Evolutionary conservation across 805 yeast species (phyloP), one percentile per base, ranked within the genome.

Genomic region (Ogataea haglerorum): DNA sequence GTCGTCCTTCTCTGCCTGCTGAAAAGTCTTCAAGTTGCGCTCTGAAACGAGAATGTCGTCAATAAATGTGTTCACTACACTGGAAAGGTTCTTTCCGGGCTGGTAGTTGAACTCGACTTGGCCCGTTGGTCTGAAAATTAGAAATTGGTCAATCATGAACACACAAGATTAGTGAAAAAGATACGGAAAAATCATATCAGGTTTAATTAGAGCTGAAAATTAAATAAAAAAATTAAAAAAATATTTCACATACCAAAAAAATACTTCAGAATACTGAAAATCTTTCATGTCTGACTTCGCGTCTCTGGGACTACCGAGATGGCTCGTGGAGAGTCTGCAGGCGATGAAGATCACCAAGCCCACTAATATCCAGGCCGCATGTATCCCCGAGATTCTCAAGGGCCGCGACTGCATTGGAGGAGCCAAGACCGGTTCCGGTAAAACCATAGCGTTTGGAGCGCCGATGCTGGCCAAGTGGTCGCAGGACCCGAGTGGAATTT

Each of bases 381-480:
- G 96, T 58, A 91, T 93, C 34, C 98, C 98, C 1, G 76, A 82
- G 42, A 85, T 93, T 42, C 59, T 93, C 27, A 71, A 70, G 30
- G 97, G 95, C 6, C 75, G 81, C 51, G 96, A 90, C 61, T 90
- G 96, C 64, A 91, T 93, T 38, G 99, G 99, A 37, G 99, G 99
- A 30, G 99, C 99, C 23, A 85, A 85, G 61, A 93, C 99, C 0
- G 99, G 99, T 64, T 83, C 95, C 13, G 99, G 99, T 75, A 93
- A 93, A 60, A 93, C 99, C 2, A 80, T 93, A 16, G 96, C 98
- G 1, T 93, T 93, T 72, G 98, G 91, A 1, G 95, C 88, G n/a
- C 99, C 99, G 2, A 91, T 93, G 87, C 69, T 93, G 41, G 79
- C 95, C 1, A 74, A 83, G 56, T 93, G 98, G 96, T 85, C 97